Percentiles rank a stretch among this genome's conserved stretches.
Conservation (phyloP, 2,329 filamentous ascomycete species). For the Pyricularia sp. region DNA sequence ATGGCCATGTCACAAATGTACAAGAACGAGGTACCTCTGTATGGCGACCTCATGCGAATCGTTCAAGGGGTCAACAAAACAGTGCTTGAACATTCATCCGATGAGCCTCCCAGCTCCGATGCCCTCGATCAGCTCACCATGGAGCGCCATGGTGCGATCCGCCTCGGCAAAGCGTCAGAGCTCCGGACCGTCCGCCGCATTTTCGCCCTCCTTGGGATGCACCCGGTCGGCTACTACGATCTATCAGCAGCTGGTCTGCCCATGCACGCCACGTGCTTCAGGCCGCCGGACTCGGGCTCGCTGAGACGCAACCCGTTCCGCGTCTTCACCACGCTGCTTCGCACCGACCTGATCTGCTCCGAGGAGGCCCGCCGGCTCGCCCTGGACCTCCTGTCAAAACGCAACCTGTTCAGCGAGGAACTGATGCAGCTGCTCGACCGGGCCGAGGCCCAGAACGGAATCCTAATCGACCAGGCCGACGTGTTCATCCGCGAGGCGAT, state of each 20-base stretch:
- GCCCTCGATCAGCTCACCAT: conserved; percentile 2
- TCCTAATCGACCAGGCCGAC: conserved; percentile 20
- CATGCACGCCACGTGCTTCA: conserved; percentile 42
- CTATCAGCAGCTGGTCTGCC: conserved; percentile 35
- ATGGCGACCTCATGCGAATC: conserved; percentile 2
- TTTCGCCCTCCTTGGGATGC: conserved; percentile 36
- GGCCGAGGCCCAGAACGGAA: conserved; percentile 11
- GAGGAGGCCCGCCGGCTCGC: background rate
- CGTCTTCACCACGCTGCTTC: conserved; percentile 25
- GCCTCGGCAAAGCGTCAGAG: conserved; percentile 34
- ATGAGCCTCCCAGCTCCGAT: background rate
- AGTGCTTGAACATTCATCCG: background rate
- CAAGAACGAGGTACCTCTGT: background rate
- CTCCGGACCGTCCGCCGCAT: conserved; percentile 30
- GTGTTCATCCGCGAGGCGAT: conserved; percentile 32
- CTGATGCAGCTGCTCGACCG: background rate
- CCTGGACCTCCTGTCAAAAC: background rate
- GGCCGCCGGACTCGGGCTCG: conserved; percentile 24
- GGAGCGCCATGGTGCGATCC: conserved; percentile 35
- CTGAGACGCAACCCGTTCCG: conserved; percentile 34
- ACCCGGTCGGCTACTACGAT: conserved; percentile 43
- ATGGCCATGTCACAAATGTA: conserved; percentile 3
- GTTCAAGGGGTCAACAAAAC: background rate
- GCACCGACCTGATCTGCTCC: conserved; percentile 27
- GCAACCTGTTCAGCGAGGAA: background rate